Conservation (phyloP, 805 yeast species). For the Ogataea degrootiae region DNA sequence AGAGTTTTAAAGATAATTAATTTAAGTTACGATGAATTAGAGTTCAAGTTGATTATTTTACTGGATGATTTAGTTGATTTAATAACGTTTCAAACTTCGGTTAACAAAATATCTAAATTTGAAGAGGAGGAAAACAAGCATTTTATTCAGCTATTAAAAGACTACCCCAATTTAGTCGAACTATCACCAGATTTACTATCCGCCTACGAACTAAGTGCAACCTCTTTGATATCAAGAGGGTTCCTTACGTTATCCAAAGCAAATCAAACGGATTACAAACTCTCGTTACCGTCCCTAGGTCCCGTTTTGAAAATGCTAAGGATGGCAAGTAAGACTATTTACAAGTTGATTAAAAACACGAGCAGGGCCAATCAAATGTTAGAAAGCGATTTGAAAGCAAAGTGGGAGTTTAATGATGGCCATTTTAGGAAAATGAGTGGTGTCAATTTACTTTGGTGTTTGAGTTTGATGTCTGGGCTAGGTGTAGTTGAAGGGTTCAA, state of each 20-base stretch:
- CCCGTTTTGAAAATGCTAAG: constrained; percentile 40
- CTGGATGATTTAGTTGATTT: constrained; percentile 17
- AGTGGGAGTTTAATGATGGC: constrained; percentile 34
- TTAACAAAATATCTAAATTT: too few relatives aligned
- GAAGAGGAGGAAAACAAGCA: constrained; percentile 3
- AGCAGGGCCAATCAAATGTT: constrained; percentile 37
- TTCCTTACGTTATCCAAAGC: constrained; percentile 36
- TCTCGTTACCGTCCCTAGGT: constrained; percentile 50
- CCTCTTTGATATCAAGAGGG: constrained; percentile 36
- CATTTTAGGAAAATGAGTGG: constrained; percentile 48
- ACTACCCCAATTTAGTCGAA: constrained; percentile 19
- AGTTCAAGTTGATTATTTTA: constrained; percentile 21
- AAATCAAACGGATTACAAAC: constrained; percentile 30
- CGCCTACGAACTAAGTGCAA: constrained; percentile 21
- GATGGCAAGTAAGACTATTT: constrained; percentile 41
- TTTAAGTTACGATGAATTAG: constrained; percentile 12
- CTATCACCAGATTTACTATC: constrained; percentile 22
- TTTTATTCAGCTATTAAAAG: constrained; percentile 14
- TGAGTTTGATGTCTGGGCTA: constrained; percentile 47
- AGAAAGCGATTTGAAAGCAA: constrained; percentile 34
- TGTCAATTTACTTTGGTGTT: constrained; percentile 42
- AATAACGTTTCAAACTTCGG: constrained; percentile 2
- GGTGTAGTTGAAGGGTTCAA: constrained; percentile 49
- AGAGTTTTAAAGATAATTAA: constrained; percentile 32
- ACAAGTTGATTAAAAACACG: constrained; percentile 31